phyloP scores from a whole-genome alignment of 2,329 filamentous ascomycete species.

The Colletotrichum sp. region DNA sequence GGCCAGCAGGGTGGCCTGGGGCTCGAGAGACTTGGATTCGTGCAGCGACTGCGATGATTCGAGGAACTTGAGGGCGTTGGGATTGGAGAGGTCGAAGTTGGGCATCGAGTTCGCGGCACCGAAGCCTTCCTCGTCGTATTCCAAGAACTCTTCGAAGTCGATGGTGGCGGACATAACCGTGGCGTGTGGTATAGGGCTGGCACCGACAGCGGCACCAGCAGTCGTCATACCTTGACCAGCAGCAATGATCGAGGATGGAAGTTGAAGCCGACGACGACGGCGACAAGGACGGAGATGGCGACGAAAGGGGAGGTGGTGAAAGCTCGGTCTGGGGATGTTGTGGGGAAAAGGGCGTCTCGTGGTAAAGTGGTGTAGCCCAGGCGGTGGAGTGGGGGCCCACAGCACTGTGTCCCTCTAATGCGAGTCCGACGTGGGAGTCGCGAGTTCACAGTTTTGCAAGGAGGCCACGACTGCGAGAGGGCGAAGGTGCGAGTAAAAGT shows the following conservation, averaged over 20 bases:
- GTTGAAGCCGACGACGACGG: conserved; percentile 8
- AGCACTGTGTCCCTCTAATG: conserved; percentile 17
- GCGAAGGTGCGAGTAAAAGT: not conserved
- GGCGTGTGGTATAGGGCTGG: conserved; percentile 44
- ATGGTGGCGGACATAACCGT: conserved; percentile 36
- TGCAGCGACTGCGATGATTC: conserved; percentile 27
- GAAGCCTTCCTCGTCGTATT: conserved; percentile 42
- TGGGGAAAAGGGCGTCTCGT: conserved; percentile 22
- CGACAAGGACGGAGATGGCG: conserved; percentile 10
- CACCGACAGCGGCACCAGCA: conserved; percentile 26
- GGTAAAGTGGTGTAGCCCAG: conserved; percentile 21
- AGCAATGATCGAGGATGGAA: conserved; percentile 6
- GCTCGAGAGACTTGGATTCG: conserved; percentile 15
- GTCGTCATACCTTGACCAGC: conserved; percentile 24
- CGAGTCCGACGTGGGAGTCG: conserved; percentile 11
- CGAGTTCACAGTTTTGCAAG: not conserved
- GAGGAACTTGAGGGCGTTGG: conserved; percentile 39
- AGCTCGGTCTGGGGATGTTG: conserved; percentile 23
- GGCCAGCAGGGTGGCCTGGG: conserved; percentile 21
- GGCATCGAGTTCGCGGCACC: conserved; percentile 33
- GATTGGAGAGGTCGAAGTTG: conserved; percentile 36
- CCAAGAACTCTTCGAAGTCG: conserved; percentile 36
- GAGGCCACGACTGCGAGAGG: not conserved
- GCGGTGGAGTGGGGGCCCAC: conserved; percentile 22
- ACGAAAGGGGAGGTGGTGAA: conserved; percentile 20